These are phyloP conservation scores for Besnoitia besnoiti DNA, from an alignment of 169 alveolate species.

Conservation along the genomic window DNA sequence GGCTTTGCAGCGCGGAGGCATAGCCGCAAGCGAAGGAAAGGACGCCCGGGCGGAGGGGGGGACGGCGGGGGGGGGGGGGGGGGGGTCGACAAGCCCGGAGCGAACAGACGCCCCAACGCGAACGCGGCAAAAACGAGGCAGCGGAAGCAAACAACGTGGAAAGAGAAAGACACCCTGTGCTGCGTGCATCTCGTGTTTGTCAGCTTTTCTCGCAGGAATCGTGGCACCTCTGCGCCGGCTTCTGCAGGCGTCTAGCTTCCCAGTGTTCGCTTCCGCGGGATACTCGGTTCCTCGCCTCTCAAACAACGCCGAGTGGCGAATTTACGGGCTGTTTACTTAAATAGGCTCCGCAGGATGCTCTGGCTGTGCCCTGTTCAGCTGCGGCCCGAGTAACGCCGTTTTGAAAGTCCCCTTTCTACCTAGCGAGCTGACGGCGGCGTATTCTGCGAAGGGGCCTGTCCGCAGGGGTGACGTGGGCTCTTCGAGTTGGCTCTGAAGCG, in stretches of 20 bases:
- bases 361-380: not conserved
- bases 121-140: not conserved
- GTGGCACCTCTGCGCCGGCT: too few relatives aligned
- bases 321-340: not conserved
- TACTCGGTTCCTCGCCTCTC: not conserved
- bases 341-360: not conserved
- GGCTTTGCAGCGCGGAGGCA: too few relatives aligned
- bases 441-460: slow-evolving; percentile 65
- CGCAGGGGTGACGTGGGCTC: slow-evolving; percentile 60
- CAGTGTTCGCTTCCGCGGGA: not conserved
- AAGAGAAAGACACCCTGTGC: too few relatives aligned
- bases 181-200: too few relatives aligned
- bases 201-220: not conserved
- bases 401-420: slow-evolving; percentile 19
- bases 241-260: too few relatives aligned
- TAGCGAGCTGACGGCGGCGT: slow-evolving; percentile 52
- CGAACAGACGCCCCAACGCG: not conserved
- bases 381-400: not conserved
- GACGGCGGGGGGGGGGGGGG: not conserved
- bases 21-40: too few relatives aligned
- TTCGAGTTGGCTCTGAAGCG: slow-evolving; percentile 63
- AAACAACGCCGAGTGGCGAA: not conserved
- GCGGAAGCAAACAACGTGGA: too few relatives aligned
- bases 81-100: not conserved
- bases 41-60: not conserved